A percentile compares a stretch with the other conserved stretches of the same genome.
Conservation (phyloP, 176 grass and related monocot species). For the sorghum (Sorghum bicolor) region Sorghum_bicolor_NCBIv3 NC_012872.2:74141001-74141500, state of each 20-base stretch:
- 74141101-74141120: neutral
- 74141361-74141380: neutral
- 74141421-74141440: neutral
- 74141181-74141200: neutral
- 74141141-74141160: neutral
- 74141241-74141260: too few relatives aligned
- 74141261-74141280: too few relatives aligned
- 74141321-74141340: too few relatives aligned
- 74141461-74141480: neutral
- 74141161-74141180: neutral
- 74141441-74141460: neutral
- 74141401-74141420: neutral
- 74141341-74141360: neutral
- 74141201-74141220: too few relatives aligned
- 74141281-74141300: too few relatives aligned
- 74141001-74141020: slow-evolving; percentile 80
- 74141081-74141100: neutral
- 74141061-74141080: slow-evolving; percentile 84
- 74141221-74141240: too few relatives aligned
- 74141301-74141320: too few relatives aligned
- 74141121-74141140: neutral
- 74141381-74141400: neutral
- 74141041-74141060: slow-evolving; percentile 94
- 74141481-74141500: neutral
- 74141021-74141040: slow-evolving; percentile 97